These are phyloP conservation scores for Yamadazyma sp. DNA, from an alignment of 1,139 yeast genomes.

Conservation along the genomic window DNA sequence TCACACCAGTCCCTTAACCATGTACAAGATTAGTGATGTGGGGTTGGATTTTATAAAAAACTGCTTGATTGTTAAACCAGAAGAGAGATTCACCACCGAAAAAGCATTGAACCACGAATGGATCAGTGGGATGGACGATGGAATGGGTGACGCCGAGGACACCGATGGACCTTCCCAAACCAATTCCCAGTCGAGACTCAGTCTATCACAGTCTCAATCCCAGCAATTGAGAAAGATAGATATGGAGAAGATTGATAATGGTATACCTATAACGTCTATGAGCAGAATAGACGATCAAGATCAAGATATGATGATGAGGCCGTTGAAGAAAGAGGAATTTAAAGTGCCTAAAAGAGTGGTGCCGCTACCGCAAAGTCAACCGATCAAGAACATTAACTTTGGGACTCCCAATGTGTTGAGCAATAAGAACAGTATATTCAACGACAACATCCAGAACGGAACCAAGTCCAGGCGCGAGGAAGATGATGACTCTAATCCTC, in stretches of 20 bases:
- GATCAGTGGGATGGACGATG: slow-evolving; percentile 40
- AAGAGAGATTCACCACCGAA: slow-evolving; percentile 64
- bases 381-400: slow-evolving; percentile 14
- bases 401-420: background rate
- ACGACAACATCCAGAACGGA: slow-evolving; percentile 1
- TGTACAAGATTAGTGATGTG: slow-evolving; percentile 59
- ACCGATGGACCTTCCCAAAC: slow-evolving; percentile 6
- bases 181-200: slow-evolving; percentile 31
- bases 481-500: slow-evolving; percentile 1
- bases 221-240: slow-evolving; percentile 58
- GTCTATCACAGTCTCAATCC: slow-evolving; percentile 70
- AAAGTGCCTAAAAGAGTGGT: slow-evolving; percentile 45
- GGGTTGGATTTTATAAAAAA: slow-evolving; percentile 70
- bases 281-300: slow-evolving; percentile 45
- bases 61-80: slow-evolving; percentile 74
- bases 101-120: slow-evolving; percentile 74
- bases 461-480: background rate
- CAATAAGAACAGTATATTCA: background rate
- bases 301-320: slow-evolving; percentile 43
- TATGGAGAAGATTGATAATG: slow-evolving; percentile 29
- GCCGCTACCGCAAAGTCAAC: slow-evolving; percentile 44
- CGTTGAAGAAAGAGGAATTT: slow-evolving; percentile 40
- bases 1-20: slow-evolving; percentile 74
- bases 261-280: slow-evolving; percentile 39
- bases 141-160: slow-evolving; percentile 12